Conservation (phyloP, 1,284 basidiomycete genomes). For the Leccinum colubrinum region DNA sequence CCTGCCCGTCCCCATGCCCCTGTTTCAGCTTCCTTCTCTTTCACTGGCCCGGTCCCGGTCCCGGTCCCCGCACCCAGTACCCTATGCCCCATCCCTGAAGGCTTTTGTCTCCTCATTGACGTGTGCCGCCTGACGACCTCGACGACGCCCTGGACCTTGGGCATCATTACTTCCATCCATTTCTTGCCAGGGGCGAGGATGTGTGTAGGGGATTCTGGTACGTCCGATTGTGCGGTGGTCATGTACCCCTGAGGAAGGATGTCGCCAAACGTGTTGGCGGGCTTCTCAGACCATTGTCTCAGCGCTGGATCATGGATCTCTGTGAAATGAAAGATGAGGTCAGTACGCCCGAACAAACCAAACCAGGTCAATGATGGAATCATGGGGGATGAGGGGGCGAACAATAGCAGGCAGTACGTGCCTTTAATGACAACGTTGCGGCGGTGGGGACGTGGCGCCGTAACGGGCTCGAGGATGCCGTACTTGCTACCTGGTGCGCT, state of each 20-base stretch:
- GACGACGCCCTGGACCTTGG: conserved; percentile 39
- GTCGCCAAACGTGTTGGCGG: conserved; percentile 42
- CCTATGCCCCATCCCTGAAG: not conserved
- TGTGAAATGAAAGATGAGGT: conserved; percentile 1
- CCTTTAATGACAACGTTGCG: conserved; percentile 32
- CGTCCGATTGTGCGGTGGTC: conserved; percentile 28
- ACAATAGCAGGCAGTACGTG: not conserved
- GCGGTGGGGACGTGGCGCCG: conserved; percentile 16
- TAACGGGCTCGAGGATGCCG: conserved; percentile 40
- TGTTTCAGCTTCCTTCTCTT: not conserved
- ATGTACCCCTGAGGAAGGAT: conserved; percentile 46
- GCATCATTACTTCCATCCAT: conserved; percentile 33
- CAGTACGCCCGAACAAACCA: not conserved
- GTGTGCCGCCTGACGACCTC: conserved; percentile 22
- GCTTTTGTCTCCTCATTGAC: conserved; percentile 2
- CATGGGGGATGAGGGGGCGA: not conserved
- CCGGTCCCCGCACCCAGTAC: not conserved
- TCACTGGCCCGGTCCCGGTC: not conserved
- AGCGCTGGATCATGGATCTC: conserved; percentile 21
- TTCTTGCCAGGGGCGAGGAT: conserved; percentile 20
- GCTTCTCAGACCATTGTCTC: conserved; percentile 19
- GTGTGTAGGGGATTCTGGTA: conserved; percentile 3
- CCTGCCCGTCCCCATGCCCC: not conserved
- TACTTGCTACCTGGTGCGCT: conserved; percentile 44
- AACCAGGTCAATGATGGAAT: not conserved